phyloP scores from a whole-genome alignment of 768 basidiomycete genomes.

The Leccinellum rugosiceps region DNA sequence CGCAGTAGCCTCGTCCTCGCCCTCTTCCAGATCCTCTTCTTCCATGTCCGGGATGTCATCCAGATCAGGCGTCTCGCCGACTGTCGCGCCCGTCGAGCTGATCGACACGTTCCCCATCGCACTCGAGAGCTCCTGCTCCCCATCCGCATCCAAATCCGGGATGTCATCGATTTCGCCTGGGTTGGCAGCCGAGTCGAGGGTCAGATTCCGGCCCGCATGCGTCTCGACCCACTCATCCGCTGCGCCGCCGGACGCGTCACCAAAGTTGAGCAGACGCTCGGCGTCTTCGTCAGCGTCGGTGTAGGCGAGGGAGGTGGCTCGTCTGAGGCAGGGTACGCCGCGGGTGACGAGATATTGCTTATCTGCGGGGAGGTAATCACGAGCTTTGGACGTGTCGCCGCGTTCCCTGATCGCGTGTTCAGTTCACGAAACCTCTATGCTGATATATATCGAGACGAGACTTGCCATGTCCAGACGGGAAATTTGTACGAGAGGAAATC shows the following conservation, averaged over 20 bases:
- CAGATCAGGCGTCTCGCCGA: constrained; percentile 77
- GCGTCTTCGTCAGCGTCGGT: constrained; percentile 96
- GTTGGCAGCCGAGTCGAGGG: constrained; percentile 51
- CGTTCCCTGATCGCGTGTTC: constrained; percentile 65
- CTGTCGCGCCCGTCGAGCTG: constrained; percentile 32
- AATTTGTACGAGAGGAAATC: constrained; percentile 99
- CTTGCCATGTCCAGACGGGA: constrained; percentile 95
- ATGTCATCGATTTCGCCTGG: constrained; percentile 78
- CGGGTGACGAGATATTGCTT: constrained; percentile 97
- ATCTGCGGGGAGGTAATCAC: constrained; percentile 91
- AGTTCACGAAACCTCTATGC: background rate
- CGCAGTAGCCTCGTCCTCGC: constrained; percentile 82
- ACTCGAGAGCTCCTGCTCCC: constrained; percentile 40
- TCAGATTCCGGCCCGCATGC: constrained; percentile 72
- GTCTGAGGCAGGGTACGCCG: constrained; percentile 94
- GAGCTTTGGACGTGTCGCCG: constrained; percentile 78
- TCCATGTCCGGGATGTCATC: constrained; percentile 99
- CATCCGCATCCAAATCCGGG: constrained; percentile 83
- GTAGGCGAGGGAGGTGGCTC: constrained; percentile 89
- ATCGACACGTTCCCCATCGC: constrained; percentile 48
- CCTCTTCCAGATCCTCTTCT: constrained; percentile 86
- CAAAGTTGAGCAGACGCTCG: constrained; percentile 86
- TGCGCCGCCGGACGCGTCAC: constrained; percentile 51
- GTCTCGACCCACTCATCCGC: constrained; percentile 99
- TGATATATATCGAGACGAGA: background rate